Evolutionary conservation across 169 alveolate genomes (phyloP).

Genomic region (Plasmodium inui): DNA sequence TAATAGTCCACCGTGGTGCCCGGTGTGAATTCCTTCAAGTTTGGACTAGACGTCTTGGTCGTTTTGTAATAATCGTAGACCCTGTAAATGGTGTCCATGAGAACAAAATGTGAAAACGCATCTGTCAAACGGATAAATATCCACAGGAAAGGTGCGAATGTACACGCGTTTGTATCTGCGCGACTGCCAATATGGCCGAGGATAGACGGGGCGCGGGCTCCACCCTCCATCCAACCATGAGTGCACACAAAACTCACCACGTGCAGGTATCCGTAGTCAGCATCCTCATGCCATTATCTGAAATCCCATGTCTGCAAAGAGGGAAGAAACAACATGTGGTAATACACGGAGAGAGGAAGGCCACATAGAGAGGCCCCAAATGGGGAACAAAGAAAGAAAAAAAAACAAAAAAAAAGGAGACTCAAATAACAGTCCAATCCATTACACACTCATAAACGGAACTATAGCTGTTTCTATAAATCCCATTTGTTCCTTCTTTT

Average conservation of each 20-base stretch:
- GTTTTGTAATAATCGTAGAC: slow-evolving; percentile 78
- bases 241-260: slow-evolving; percentile 68
- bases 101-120: background rate
- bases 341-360: background rate
- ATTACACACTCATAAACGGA: background rate
- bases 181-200: background rate
- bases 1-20: slow-evolving; percentile 78
- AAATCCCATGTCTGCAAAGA: slow-evolving; percentile 78
- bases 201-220: background rate
- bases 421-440: background rate
- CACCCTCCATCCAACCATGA: background rate
- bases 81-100: slow-evolving; percentile 53
- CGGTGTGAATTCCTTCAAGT: slow-evolving; percentile 75
- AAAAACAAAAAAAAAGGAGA: background rate
- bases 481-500: background rate
- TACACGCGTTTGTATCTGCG: background rate
- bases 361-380: background rate
- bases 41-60: slow-evolving; percentile 61
- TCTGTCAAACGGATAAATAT: background rate
- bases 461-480: background rate
- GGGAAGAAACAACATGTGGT: background rate
- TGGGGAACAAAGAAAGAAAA: background rate
- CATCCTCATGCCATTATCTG: slow-evolving; percentile 82
- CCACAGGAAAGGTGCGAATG: background rate
- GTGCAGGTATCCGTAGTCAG: slow-evolving; percentile 79